These are phyloP conservation scores for Dothistroma septosporum DNA, from an alignment of 2,329 filamentous ascomycete genomes.

Conservation along the genomic window DNA sequence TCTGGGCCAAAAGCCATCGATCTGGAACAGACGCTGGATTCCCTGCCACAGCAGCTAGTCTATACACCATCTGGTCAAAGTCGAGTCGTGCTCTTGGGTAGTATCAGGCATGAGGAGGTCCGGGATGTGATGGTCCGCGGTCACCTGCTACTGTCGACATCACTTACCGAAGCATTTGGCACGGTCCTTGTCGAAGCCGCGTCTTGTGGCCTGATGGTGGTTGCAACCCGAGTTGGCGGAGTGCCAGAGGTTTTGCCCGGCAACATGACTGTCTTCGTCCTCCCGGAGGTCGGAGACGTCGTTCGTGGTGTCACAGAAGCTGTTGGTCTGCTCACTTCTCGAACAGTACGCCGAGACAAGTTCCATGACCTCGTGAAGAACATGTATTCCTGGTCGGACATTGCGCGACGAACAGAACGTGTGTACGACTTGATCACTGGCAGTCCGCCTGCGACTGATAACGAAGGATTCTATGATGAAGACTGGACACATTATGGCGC, in stretches of 20 bases:
- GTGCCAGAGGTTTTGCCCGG: constrained; percentile 93
- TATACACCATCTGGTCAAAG: constrained; percentile 64
- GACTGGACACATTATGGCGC: constrained; percentile 60
- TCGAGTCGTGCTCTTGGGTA: constrained; percentile 84
- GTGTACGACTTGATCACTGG: constrained; percentile 93
- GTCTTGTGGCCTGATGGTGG: constrained; percentile 91
- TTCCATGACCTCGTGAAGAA: constrained; percentile 96
- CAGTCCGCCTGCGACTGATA: constrained; percentile 58
- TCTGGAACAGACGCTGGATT: constrained; percentile 93
- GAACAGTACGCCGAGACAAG: constrained; percentile 71
- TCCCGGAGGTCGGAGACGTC: constrained; percentile 92
- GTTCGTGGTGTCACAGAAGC: constrained; percentile 85
- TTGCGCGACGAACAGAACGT: constrained; percentile 85
- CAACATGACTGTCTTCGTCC: constrained; percentile 97
- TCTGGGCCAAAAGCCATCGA: constrained; percentile 96
- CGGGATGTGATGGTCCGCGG: constrained; percentile 95
- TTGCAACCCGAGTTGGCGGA: constrained; percentile 92
- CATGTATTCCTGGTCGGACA: constrained; percentile 99
- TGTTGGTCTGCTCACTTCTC: constrained; percentile 77
- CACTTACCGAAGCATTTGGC: constrained; percentile 92
- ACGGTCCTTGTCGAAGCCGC: constrained; percentile 97
- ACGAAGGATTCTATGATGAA: constrained; percentile 82
- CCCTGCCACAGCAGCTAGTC: constrained; percentile 38
- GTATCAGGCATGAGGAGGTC: constrained; percentile 92
- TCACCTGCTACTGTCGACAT: constrained; percentile 94